Conservation (phyloP, 2,329 filamentous ascomycete genomes). For the Didymella segeticola region DNA sequence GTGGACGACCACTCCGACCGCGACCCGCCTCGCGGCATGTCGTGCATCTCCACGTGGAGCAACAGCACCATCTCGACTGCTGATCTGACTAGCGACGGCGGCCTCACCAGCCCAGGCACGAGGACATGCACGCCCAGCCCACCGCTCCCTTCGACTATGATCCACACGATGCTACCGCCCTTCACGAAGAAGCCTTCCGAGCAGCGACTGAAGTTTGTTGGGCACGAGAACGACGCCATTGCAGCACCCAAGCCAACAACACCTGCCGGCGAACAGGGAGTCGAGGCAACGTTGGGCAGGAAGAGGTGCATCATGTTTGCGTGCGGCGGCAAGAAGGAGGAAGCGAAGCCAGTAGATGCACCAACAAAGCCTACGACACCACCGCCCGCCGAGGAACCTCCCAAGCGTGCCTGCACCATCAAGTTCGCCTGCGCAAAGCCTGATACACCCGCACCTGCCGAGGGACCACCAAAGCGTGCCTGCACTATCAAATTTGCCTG, state of each 20-base stretch:
- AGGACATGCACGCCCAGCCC: conserved; percentile 88
- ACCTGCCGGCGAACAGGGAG: conserved; percentile 59
- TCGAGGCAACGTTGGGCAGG: conserved; percentile 71
- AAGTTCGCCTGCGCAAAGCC: conserved; percentile 70
- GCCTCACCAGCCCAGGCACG: conserved; percentile 82
- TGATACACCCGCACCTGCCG: conserved; percentile 4
- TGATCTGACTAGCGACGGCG: conserved; percentile 94
- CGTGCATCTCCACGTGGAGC: conserved; percentile 74
- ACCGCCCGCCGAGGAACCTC: conserved; percentile 39
- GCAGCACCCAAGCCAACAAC: neutral
- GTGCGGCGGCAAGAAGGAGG: conserved; percentile 65
- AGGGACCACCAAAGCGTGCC: conserved; percentile 58
- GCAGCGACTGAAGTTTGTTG: conserved; percentile 47
- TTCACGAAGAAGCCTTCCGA: conserved; percentile 50
- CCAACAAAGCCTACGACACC: conserved; percentile 28
- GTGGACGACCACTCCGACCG: conserved; percentile 52
- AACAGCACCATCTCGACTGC: conserved; percentile 84
- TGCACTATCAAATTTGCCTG: conserved; percentile 79
- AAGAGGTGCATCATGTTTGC: conserved; percentile 94
- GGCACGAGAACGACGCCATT: conserved; percentile 40
- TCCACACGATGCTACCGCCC: conserved; percentile 45
- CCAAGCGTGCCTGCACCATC: conserved; percentile 68
- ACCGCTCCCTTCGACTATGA: conserved; percentile 68
- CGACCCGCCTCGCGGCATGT: conserved; percentile 51
- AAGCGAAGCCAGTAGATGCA: conserved; percentile 44